A percentile compares a stretch with the other conserved stretches of the same genome.
phyloP scores from a whole-genome alignment of 2,329 filamentous ascomycete genomes.

The Neoscytalidium dimidiatum region DNA sequence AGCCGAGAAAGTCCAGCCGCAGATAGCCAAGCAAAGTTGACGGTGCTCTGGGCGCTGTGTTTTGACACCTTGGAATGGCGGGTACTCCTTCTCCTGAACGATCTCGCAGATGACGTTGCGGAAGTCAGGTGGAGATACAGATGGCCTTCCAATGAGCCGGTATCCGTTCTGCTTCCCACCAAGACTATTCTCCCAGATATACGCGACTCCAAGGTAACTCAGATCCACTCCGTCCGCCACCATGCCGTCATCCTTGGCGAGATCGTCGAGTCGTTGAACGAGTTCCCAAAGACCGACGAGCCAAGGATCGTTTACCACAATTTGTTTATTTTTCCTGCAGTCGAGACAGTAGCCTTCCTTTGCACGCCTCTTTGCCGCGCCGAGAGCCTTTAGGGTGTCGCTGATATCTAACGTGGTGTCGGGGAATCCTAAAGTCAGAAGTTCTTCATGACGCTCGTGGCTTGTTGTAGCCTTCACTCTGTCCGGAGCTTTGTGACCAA shows the following conservation, averaged over 20 bases:
- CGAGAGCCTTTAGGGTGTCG: constrained; percentile 37
- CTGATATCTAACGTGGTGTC: constrained; percentile 33
- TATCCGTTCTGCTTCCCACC: constrained; percentile 49
- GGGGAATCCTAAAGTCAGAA: constrained; percentile 39
- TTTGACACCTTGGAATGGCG: constrained; percentile 62
- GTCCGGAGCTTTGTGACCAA: constrained; percentile 31
- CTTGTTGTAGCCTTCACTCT: constrained; percentile 33
- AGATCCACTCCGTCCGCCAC: constrained; percentile 67
- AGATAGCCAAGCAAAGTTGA: constrained; percentile 74
- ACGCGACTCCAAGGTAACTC: constrained; percentile 72
- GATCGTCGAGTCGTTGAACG: constrained; percentile 66
- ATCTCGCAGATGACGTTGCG: constrained; percentile 59
- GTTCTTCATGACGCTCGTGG: constrained; percentile 38
- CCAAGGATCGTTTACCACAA: constrained; percentile 73
- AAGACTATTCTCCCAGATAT: constrained; percentile 71
- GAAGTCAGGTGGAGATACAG: constrained; percentile 58
- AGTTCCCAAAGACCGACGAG: constrained; percentile 79
- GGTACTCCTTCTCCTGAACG: constrained; percentile 63
- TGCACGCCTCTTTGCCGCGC: constrained; percentile 54
- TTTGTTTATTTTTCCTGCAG: constrained; percentile 63
- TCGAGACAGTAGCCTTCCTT: constrained; percentile 60
- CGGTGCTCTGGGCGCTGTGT: constrained; percentile 71
- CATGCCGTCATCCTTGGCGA: constrained; percentile 70
- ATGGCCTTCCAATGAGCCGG: constrained; percentile 26
- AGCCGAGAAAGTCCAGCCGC: constrained; percentile 66